Evolutionary conservation across 192 early-diverging fungal genomes (phyloP), one percentile per base, ranked within the genome.

Genomic region (Funneliformis geosporum): DNA sequence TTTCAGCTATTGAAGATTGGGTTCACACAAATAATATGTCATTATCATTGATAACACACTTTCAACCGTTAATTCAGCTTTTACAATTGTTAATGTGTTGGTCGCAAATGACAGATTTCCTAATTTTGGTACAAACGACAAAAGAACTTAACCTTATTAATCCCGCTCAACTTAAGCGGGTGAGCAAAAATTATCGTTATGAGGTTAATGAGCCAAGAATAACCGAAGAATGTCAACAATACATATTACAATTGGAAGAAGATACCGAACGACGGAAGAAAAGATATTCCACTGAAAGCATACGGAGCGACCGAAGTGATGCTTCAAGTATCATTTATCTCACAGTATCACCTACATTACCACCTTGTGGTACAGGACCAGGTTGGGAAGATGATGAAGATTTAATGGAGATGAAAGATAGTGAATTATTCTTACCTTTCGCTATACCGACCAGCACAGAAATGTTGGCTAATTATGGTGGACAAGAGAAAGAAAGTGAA

Each of bases 1-100:
- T 96, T 47, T 91, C 91, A 9, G 85, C 88, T 28, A 74, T 97
- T 14, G 94, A 93, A 74, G 94, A 96, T 66, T 98, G 97, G 97
- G 89, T 95, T 23, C 91, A 93, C 40, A 80, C 89, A 38, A 89
- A 93, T 62, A 78, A 84, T 33, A 46, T 84, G 61, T 83, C 88
- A 16, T 66, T 84, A 40, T 73, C 79, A 38, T 80, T 88, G 28
- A 73, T 59, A 61, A 79, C 81, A 42, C 87, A 88, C 44, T 88
- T 95, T 71, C 86, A 85, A 47, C 95, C 95, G 7, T 83, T 95
- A 14, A 84, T 96, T 27, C 93, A 96, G 73, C 82, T 97, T 28
- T 84, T 94, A 16, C 94, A 95, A 85, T 86, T 98, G 64, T 82
- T 96, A 11, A 94, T 96, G 80, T 91, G 94, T 61, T 80, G 94